These are phyloP conservation scores for Gryganskiella cystojenkinii DNA, from an alignment of 192 early-diverging fungal genomes.

Conservation along the genomic window DNA sequence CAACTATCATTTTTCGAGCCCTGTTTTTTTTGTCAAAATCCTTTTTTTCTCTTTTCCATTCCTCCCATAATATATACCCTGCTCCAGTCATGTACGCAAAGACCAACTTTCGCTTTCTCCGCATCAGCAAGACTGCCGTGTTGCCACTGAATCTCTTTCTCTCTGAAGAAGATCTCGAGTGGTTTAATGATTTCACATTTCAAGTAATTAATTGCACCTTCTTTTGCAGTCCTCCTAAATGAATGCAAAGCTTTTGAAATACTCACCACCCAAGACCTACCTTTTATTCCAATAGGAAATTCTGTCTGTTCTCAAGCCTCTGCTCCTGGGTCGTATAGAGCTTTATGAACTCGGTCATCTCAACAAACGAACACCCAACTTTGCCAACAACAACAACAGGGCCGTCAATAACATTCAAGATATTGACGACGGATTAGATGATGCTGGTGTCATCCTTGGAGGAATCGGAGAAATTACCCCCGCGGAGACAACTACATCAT, in stretches of 20 bases:
- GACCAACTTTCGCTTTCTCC: slow-evolving; percentile 39
- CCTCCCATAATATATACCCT: too few species aligned
- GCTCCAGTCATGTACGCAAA: slow-evolving; percentile 38
- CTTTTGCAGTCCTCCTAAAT: not conserved
- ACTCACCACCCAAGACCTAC: too few species aligned
- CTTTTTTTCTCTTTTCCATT: not conserved
- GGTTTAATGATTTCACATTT: slow-evolving; percentile 48
- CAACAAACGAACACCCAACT: slow-evolving; percentile 6
- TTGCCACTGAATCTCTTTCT: slow-evolving; percentile 37
- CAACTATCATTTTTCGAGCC: not conserved
- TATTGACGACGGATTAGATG: slow-evolving; percentile 27
- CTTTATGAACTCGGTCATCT: slow-evolving; percentile 37
- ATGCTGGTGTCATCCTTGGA: slow-evolving; percentile 35
- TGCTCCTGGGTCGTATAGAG: slow-evolving; percentile 19
- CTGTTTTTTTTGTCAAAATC: not conserved
- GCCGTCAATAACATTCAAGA: not conserved
- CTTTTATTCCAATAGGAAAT: slow-evolving; percentile 36
- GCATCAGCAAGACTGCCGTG: slow-evolving; percentile 36
- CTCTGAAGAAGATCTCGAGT: slow-evolving; percentile 38
- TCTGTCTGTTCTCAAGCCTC: slow-evolving; percentile 31
- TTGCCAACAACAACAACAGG: slow-evolving; percentile 3
- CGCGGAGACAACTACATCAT: not conserved
- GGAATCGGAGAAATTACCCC: not conserved
- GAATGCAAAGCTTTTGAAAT: not conserved
- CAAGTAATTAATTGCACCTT: slow-evolving; percentile 11